Evolutionary conservation across 1,284 basidiomycete genomes (phyloP), one percentile per base, ranked within the genome.

Genomic region (Leccinum angustisporum): DNA sequence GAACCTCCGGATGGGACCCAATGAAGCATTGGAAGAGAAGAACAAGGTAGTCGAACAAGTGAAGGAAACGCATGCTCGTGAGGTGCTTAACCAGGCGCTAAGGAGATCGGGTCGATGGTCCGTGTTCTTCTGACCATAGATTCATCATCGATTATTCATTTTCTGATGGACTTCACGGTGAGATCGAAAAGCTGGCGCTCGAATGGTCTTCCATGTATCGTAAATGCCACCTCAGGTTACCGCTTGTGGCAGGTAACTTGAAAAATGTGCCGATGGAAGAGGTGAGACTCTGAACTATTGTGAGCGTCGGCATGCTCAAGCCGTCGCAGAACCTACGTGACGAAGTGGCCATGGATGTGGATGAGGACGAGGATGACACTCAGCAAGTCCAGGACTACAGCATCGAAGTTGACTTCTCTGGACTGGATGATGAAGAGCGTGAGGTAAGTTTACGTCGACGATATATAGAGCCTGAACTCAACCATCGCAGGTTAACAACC

Each of bases 151-250:
- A 38, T 56, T 53, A 5, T 27, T 27, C 27, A 21, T 30, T 10
- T 33, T 34, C 7, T 48, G 8, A 48, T 58, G 11, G 4, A 53
- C 34, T 7, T 56, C 68, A 97, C 69, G 95, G 96, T 73, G 91
- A 95, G 70, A 98, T 98, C 63, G 94, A 96, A 76, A 94, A 93
- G 70, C 78, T 92, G 11, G 91, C 88, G 0, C 81, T 94, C 18
- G 95, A 98, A 69, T 83, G 97, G 30, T 92, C 94, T 18, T 81
- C 87, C 0, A 86, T 95, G 59, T 99, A 97, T 75, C 86, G 96
- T 21, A 91, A 91, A 70, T 98, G 97, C 77, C 87, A 97, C 70
- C 91, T 99, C 68, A 83, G 86, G 54, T 76, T 99, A 25, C 96
- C 96, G 0, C 78, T 99, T 9, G 21, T 21, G 21, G 21, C 21